phyloP scores from a whole-genome alignment of 202 grass and related monocot genomes.

The Cymbopogon flexuosus region DNA sequence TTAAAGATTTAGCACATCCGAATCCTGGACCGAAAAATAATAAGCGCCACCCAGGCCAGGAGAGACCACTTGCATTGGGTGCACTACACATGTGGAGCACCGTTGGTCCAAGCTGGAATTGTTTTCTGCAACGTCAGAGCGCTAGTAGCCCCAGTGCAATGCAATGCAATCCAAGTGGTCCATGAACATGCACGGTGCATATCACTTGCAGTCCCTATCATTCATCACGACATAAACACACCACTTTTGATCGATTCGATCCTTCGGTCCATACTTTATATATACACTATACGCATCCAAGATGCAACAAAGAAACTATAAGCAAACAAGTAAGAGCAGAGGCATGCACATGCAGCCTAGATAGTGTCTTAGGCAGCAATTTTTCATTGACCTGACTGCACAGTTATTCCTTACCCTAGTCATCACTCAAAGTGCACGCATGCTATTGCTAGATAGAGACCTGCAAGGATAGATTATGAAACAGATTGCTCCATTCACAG shows the following conservation, averaged over 20 bases:
- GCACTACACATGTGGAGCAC: slow-evolving; percentile 42
- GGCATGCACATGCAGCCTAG: slow-evolving; percentile 4
- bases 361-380: slow-evolving; percentile 13
- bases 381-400: slow-evolving; percentile 41
- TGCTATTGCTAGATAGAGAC: not conserved
- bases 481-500: slow-evolving; percentile 13
- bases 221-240: not conserved
- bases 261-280: not conserved
- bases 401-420: slow-evolving; percentile 33
- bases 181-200: not conserved
- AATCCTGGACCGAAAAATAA: not conserved
- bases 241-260: not conserved
- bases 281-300: not conserved
- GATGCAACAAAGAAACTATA: not conserved
- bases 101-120: slow-evolving; percentile 30
- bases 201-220: slow-evolving; percentile 10
- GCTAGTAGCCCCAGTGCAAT: not conserved
- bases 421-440: slow-evolving; percentile 40
- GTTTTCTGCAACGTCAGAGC: not conserved
- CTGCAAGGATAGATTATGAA: slow-evolving; percentile 1
- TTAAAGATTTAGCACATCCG: slow-evolving; percentile 26
- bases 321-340: not conserved
- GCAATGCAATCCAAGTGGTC: not conserved
- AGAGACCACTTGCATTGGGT: not conserved
- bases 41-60: not conserved